Conservation (phyloP, 306 rosid genomes). For the Quercus berberidifolia region DNA sequence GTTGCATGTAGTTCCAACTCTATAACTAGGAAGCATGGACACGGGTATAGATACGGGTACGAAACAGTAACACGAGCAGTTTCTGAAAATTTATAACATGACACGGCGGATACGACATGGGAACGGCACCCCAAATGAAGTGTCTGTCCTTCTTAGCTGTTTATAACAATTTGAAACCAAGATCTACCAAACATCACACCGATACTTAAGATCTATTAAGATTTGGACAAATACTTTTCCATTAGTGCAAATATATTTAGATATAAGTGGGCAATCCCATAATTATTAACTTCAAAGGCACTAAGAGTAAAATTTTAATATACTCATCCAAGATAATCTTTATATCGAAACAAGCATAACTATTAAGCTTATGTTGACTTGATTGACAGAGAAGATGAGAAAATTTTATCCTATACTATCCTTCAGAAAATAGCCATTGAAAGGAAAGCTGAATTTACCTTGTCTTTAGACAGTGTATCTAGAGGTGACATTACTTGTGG, state of each 20-base stretch:
- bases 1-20: too few relatives aligned
- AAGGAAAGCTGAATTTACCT: conserved; percentile 48
- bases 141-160: too few relatives aligned
- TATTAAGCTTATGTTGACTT: background rate
- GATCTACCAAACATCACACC: background rate
- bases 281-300: background rate
- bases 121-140: too few relatives aligned
- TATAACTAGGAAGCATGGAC: too few relatives aligned
- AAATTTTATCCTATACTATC: background rate
- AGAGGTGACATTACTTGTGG: conserved; percentile 81
- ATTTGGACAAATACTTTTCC: background rate
- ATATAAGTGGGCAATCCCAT: background rate
- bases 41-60: too few relatives aligned
- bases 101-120: too few relatives aligned
- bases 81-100: too few relatives aligned
- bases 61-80: too few relatives aligned
- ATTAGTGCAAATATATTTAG: background rate
- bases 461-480: conserved; percentile 73
- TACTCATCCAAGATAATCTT: background rate
- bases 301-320: background rate
- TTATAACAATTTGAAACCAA: background rate
- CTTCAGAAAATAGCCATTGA: conserved; percentile 7
- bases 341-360: background rate
- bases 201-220: background rate
- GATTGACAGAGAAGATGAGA: background rate